These are phyloP conservation scores for Trichoderma sp. DNA, from an alignment of 2,329 filamentous ascomycete species.

Conservation along the genomic window DNA sequence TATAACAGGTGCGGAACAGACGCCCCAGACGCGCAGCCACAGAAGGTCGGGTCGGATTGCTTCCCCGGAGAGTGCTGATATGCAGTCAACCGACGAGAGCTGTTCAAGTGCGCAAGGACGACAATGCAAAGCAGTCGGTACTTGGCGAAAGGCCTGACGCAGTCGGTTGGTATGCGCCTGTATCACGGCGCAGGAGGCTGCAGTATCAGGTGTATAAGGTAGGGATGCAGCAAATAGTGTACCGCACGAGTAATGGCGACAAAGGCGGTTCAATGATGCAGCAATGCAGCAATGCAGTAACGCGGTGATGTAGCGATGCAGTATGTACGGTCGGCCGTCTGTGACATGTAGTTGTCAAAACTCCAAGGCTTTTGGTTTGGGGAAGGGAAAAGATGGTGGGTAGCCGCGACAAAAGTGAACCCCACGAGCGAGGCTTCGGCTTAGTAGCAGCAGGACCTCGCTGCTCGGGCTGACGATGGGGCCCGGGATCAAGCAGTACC, in stretches of 20 bases:
- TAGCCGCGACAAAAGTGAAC: conserved; percentile 10
- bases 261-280: background rate
- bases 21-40: background rate
- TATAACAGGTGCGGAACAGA: conserved; percentile 5
- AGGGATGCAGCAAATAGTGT: background rate
- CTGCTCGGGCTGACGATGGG: background rate
- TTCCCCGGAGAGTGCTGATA: background rate
- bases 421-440: conserved; percentile 16
- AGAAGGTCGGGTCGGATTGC: background rate
- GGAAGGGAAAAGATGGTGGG: conserved; percentile 2
- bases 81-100: background rate
- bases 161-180: background rate
- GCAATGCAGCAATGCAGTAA: background rate
- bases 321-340: background rate
- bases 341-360: background rate
- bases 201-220: background rate
- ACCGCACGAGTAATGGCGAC: background rate
- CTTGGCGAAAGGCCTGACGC: background rate
- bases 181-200: background rate
- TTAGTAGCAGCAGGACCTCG: background rate
- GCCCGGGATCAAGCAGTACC: background rate
- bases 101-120: background rate
- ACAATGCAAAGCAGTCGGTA: background rate
- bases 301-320: background rate
- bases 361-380: background rate